Conservation (phyloP, 2,329 filamentous ascomycete species). For the Knoxdaviesia proteae region DNA sequence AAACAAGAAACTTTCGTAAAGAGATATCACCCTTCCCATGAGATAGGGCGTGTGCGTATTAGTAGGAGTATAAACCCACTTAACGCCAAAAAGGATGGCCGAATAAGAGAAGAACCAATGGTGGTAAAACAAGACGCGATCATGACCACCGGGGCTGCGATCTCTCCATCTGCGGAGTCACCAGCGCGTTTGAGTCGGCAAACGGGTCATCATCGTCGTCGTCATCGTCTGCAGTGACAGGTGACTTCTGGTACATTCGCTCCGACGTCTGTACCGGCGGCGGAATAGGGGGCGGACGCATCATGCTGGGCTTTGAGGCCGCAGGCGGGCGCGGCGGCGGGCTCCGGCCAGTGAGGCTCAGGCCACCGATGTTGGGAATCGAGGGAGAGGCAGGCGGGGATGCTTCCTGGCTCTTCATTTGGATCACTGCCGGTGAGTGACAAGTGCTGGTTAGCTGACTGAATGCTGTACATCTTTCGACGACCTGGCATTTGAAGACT, state of each 20-base stretch:
- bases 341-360: conserved; percentile 15
- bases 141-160: no score
- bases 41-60: no score
- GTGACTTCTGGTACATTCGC: conserved; percentile 9
- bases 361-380: conserved; percentile 14
- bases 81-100: no score
- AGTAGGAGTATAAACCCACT: no score
- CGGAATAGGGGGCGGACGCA: conserved; percentile 21
- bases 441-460: conserved; percentile 8
- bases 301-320: conserved; percentile 20
- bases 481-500: conserved; percentile 5
- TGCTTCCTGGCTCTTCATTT: conserved; percentile 27
- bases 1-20: no score
- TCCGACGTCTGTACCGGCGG: conserved; percentile 19
- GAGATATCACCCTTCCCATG: no score
- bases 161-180: conserved; percentile 3
- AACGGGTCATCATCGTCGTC: conserved; percentile 80
- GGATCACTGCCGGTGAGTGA: conserved; percentile 20
- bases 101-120: no score
- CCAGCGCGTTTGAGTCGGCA: conserved; percentile 33
- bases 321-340: conserved; percentile 26
- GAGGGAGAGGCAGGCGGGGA: conserved; percentile 19
- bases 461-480: neutral
- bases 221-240: conserved; percentile 33
- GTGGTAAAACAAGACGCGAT: no score